A percentile compares a stretch with the other conserved stretches of the same genome.
phyloP scores from a whole-genome alignment of 768 basidiomycete genomes.

The Chalciporus pseudorubinellus region DNA sequence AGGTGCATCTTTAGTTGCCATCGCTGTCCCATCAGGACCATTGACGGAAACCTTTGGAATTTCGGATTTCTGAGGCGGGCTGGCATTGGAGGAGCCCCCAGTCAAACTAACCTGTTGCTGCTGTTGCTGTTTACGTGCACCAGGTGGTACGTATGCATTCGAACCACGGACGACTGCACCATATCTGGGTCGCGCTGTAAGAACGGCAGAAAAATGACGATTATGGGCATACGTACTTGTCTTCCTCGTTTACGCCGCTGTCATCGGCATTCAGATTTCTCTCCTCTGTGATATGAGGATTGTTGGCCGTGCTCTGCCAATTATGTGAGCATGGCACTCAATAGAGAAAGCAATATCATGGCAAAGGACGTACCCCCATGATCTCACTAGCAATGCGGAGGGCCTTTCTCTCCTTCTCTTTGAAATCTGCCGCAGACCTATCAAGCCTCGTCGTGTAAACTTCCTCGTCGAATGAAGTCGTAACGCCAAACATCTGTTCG shows the following conservation, averaged over 20 bases:
- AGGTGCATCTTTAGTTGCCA: conserved; percentile 40
- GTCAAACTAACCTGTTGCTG: conserved; percentile 20
- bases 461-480: conserved; percentile 89
- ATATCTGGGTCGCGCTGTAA: conserved; percentile 53
- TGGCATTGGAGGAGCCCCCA: conserved; percentile 30
- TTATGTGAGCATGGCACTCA: conserved; percentile 9
- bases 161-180: conserved; percentile 86
- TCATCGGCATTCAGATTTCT: conserved; percentile 64
- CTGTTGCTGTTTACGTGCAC: conserved; percentile 59
- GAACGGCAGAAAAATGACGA: conserved; percentile 18
- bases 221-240: conserved; percentile 63
- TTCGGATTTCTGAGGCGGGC: conserved; percentile 38
- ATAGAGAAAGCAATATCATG: not conserved
- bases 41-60: conserved; percentile 76
- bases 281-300: conserved; percentile 90
- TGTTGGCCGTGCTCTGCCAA: conserved; percentile 57
- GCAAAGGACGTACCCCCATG: conserved; percentile 56
- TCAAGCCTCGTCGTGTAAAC: conserved; percentile 94
- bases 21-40: conserved; percentile 66
- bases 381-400: conserved; percentile 91
- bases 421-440: conserved; percentile 77
- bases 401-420: conserved; percentile 85
- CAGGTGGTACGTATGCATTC: conserved; percentile 93
- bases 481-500: conserved; percentile 90
- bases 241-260: conserved; percentile 86